Evolutionary conservation across 805 yeast genomes (phyloP).

Genomic region (Teunomyces funiuensis): DNA sequence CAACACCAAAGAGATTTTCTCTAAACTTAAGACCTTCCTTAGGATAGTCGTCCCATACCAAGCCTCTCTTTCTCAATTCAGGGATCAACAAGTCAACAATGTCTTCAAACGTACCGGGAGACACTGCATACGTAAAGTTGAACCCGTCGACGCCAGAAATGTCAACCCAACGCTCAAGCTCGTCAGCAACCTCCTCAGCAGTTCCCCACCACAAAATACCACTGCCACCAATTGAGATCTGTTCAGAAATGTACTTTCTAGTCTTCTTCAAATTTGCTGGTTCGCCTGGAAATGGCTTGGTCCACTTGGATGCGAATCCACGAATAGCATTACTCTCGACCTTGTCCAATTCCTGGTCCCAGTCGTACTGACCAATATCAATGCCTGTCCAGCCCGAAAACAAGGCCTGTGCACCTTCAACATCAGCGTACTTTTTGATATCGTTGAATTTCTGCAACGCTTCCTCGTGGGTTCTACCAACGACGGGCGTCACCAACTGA

Average conservation of each 20-base stretch:
- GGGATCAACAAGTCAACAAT: constrained; percentile 37
- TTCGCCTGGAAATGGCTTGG: constrained; percentile 26
- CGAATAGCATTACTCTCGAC: constrained; percentile 33
- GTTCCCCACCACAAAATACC: constrained; percentile 38
- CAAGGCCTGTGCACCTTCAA: constrained; percentile 42
- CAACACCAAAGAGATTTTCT: constrained; percentile 33
- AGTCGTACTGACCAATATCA: constrained; percentile 34
- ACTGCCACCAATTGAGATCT: constrained; percentile 27
- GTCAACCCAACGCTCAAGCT: constrained; percentile 38
- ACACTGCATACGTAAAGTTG: constrained; percentile 37
- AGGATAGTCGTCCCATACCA: constrained; percentile 38
- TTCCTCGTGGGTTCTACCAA: constrained; percentile 42
- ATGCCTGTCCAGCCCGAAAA: constrained; percentile 44
- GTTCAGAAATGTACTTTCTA: constrained; percentile 26
- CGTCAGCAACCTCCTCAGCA: constrained; percentile 38
- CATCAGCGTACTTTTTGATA: constrained; percentile 31
- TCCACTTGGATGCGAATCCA: constrained; percentile 34
- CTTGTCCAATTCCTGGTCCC: constrained; percentile 30
- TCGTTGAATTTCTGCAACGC: constrained; percentile 38
- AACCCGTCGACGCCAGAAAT: constrained; percentile 44
- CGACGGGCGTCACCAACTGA: constrained; percentile 35
- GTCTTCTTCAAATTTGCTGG: constrained; percentile 19
- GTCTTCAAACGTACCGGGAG: constrained; percentile 38
- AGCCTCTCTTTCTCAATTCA: constrained; percentile 33
- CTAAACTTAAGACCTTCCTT: constrained; percentile 33